phyloP scores from a whole-genome alignment of 2,329 filamentous ascomycete genomes.

The Didymosphaeria variabile region DNA sequence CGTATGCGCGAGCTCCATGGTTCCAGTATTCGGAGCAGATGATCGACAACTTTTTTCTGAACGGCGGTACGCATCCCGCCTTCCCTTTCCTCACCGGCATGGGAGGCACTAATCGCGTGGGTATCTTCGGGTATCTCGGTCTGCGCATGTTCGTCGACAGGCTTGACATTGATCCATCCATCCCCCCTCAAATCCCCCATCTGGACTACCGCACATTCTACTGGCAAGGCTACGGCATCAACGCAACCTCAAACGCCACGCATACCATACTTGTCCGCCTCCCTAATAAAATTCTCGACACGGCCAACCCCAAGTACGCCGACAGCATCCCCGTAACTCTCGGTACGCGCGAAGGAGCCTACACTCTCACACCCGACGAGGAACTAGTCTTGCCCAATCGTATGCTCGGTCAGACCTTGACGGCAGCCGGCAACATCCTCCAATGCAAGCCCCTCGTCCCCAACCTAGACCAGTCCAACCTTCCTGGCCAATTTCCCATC shows the following conservation, averaged over 20 bases:
- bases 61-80: constrained; percentile 73
- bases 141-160: constrained; percentile 67
- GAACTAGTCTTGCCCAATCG: constrained; percentile 67
- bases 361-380: constrained; percentile 57
- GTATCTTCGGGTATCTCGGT: constrained; percentile 73
- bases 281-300: constrained; percentile 55
- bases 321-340: constrained; percentile 68
- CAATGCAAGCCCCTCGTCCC: constrained; percentile 67
- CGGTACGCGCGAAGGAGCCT: constrained; percentile 54
- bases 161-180: constrained; percentile 69
- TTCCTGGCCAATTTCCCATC: constrained; percentile 74
- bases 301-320: constrained; percentile 64
- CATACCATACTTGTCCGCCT: constrained; percentile 70
- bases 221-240: constrained; percentile 71
- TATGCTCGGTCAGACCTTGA: constrained; percentile 62
- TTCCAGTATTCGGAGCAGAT: constrained; percentile 77
- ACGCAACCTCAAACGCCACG: constrained; percentile 68
- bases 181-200: constrained; percentile 71
- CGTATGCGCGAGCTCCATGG: constrained; percentile 72
- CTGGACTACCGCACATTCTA: constrained; percentile 71
- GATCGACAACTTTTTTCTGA: constrained; percentile 66
- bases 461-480: constrained; percentile 56
- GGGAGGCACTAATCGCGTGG: constrained; percentile 73
- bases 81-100: constrained; percentile 77
- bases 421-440: constrained; percentile 67